Evolutionary conservation across 148 eudicot genomes (phyloP).

Genomic region (Spergularia marina): DNA sequence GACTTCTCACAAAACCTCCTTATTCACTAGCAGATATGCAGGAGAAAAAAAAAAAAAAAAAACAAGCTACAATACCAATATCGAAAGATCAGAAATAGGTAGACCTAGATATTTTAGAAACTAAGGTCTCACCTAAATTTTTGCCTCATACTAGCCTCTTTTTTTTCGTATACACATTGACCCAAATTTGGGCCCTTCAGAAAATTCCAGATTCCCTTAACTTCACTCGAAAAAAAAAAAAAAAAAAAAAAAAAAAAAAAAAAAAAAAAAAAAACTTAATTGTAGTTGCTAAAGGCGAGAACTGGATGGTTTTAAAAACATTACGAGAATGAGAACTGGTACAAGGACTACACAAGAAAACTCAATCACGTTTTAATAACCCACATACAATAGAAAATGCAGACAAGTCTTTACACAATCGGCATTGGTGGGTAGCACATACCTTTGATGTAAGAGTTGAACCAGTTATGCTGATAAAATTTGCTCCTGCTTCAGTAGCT

Average conservation of each 20-base stretch:
- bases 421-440: slow-evolving; percentile 3
- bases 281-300: background rate
- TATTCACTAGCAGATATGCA: background rate
- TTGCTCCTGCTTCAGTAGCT: slow-evolving; percentile 97
- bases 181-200: background rate
- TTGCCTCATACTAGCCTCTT: background rate
- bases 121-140: background rate
- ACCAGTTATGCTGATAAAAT: slow-evolving; percentile 94
- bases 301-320: background rate
- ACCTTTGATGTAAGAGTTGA: slow-evolving; percentile 97
- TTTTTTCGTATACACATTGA: background rate
- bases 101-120: background rate
- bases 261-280: background rate
- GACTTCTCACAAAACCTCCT: background rate
- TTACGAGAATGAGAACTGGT: background rate
- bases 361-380: background rate
- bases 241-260: background rate
- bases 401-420: background rate
- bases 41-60: background rate
- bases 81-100: background rate
- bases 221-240: no score
- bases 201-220: background rate
- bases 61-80: background rate
- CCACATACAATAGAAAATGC: background rate
- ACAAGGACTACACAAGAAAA: background rate